A percentile compares a stretch with the other conserved stretches of the same genome.
Evolutionary conservation across 2,329 filamentous ascomycete species (phyloP).

Genomic region (Fusarium succisae): DNA sequence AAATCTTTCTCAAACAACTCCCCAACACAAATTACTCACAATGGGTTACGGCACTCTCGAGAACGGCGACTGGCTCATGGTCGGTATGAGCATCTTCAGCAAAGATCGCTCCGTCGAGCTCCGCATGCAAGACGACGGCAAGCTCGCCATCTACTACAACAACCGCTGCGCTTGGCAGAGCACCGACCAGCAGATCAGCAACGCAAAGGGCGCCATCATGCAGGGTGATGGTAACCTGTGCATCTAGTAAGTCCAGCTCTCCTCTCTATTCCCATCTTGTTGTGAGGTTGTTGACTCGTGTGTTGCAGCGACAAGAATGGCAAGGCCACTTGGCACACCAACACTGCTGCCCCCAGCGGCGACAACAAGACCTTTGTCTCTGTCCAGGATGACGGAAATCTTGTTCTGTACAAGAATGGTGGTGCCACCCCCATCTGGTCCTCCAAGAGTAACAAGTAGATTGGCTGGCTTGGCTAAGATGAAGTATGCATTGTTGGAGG

Average conservation of each 20-base stretch:
- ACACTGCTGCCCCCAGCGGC: background rate
- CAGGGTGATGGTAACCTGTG: background rate
- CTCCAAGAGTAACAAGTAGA: constrained; percentile 3
- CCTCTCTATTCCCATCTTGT: no score
- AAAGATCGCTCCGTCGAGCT: constrained; percentile 8
- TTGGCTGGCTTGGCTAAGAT: background rate
- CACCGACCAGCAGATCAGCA: background rate
- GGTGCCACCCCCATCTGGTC: background rate
- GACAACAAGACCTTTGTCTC: background rate
- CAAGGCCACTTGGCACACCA: constrained; percentile 15
- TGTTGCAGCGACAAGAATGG: background rate
- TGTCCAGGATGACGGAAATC: constrained; percentile 14
- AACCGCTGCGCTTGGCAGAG: constrained; percentile 5
- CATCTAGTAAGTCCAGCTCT: background rate
- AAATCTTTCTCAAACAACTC: background rate
- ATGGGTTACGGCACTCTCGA: constrained; percentile 12
- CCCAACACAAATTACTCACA: background rate
- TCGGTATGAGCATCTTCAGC: constrained; percentile 9
- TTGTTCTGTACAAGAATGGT: background rate
- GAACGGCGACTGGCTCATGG: constrained; percentile 13
- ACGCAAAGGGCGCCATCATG: constrained; percentile 6
- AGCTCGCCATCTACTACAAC: constrained; percentile 6
- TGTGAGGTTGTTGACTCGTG: no score
- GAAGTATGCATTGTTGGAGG: background rate
- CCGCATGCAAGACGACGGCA: constrained; percentile 20